Base-by-base conservation (phyloP, 208 protist genomes). In the Naegleria fowleri region DNA sequence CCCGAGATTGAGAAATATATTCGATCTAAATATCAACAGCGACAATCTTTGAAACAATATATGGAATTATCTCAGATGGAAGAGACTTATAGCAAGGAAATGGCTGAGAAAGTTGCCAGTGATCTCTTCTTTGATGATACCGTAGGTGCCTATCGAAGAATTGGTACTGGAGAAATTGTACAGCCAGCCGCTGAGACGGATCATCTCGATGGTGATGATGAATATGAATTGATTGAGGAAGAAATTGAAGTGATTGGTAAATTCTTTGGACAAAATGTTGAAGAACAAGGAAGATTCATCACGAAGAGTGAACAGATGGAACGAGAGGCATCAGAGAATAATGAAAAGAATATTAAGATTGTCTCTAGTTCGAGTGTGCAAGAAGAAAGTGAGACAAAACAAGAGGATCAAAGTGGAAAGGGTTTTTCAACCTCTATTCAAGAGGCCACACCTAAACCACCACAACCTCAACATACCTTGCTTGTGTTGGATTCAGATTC, bases 211-310 rank as follows among this genome's bases (percentile, higher is more conserved):
- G 58, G 25, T n/a, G 67, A 79, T 36, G 67, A 79, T 79, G 67
- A 79, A 79, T 79, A 36, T 79, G 67, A 79, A 79, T 36, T 79
- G 9, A 36, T 79, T 36, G 67, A 79, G 29, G 67, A 79, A 79
- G 29, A 79, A 79, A 79, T 79, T 79, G 67, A 79, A 79, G 67
- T 79, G 29, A 79, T 79, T 79, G 67, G 67, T 79, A 79, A 36
- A 79, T 79, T 79, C 67, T 79, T 79, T 79, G 67, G 67, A 36
- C 7, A 36, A 79, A 79, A 33, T 36, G 9, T 79, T 79, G 67
- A 79, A 36, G 67, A 79, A 36, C 67, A 79, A 36, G 67, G 67
- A 36, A 79, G 6, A 36, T 79, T 36, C 36, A n/a, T 79, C 6
- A 7, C 19, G 36, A 79, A 79, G 67, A 15, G 19, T 29, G 22